These are phyloP conservation scores for Larix kaempferi DNA, from an alignment of 75 land plant species.

Conservation along the genomic window DNA sequence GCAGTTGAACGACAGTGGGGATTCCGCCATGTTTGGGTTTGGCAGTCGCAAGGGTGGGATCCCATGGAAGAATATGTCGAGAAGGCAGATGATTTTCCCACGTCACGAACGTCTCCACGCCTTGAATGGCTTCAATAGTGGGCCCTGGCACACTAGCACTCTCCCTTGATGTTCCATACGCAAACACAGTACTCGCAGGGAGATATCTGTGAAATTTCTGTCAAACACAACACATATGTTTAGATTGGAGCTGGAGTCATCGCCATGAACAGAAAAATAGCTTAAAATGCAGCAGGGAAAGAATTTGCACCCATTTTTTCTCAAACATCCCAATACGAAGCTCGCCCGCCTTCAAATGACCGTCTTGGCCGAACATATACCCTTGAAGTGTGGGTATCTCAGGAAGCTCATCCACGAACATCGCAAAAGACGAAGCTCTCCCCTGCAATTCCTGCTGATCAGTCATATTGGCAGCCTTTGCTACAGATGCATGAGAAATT, in stretches of 20 bases:
- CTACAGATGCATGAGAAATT: too few relatives aligned
- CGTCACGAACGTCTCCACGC: conserved; percentile 33
- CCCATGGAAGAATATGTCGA: conserved; percentile 19
- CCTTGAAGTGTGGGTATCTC: conserved; percentile 29
- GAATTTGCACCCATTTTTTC: conserved; percentile 26
- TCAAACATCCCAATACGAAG: conserved; percentile 39
- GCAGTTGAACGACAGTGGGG: conserved; percentile 35
- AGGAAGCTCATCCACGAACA: conserved; percentile 41
- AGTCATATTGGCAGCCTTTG: neutral
- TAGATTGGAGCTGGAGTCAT: too few relatives aligned
- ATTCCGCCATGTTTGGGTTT: conserved; percentile 23
- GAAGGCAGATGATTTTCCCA: conserved; percentile 43
- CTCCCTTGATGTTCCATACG: conserved; percentile 43
- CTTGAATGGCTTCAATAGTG: conserved; percentile 55
- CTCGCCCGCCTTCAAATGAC: neutral
- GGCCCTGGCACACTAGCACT: conserved; percentile 73
- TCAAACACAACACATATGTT: too few relatives aligned
- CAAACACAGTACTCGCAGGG: conserved; percentile 55
- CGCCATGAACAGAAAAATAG: too few relatives aligned
- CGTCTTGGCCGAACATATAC: neutral
- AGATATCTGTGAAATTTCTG: conserved; percentile 84
- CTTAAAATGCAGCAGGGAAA: too few relatives aligned
- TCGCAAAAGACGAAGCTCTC: conserved; percentile 1
- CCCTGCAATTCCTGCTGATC: neutral
- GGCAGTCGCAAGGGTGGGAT: conserved; percentile 17